Evolutionary conservation across 345 rosid species (phyloP), one percentile per base, ranked within the genome.

Genomic region (Pseudoturritis turrita): DNA sequence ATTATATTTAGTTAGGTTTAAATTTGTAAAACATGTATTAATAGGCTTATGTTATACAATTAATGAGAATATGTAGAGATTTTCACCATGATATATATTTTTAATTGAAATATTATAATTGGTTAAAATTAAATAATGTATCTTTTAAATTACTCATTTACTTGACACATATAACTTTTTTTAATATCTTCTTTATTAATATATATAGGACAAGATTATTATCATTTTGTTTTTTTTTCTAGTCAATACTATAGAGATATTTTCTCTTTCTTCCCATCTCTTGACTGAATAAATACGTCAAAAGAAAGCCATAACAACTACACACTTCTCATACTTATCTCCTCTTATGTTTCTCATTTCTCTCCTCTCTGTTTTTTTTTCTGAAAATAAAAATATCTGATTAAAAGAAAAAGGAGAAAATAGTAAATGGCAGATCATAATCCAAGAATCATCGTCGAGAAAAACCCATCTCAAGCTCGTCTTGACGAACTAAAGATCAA

Each of bases 401-500:
- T 21, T 3, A n/a, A 23, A 54, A 14, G 6, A 33, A 17, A 43
- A 31, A 14, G 29, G 52, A 19, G 6, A 53, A 1, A 49, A 4
- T 3, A 71, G 45, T 44, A 41, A 49, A 81, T 84, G 89, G 74
- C 82, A 46, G 89, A 74, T 44, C 56, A 69, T 45, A 79, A 70
- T 60, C 81, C 83, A 17, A 73, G 86, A 67, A 87, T 90, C 77
- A 76, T 68, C 31, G 90, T 92, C 0, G 93, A 92, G 72, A 83
- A 62, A 40, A 88, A 83, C 72, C 93, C 97, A 54, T 62, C 97
- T 47, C 85, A 88, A 40, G 73, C 93, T 18, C 84, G 80, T 41
- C 87, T 92, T 28, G 76, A 81, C 6, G 91, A 90, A 65, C 71
- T 92, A 22, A 88, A 90, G 81, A 71, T 92, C 96, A 90, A 88